Percentiles rank a stretch among this genome's conserved stretches.
Evolutionary conservation across 1,284 basidiomycete species (phyloP).

Genomic region (Thecaphora thlaspeos): DNA sequence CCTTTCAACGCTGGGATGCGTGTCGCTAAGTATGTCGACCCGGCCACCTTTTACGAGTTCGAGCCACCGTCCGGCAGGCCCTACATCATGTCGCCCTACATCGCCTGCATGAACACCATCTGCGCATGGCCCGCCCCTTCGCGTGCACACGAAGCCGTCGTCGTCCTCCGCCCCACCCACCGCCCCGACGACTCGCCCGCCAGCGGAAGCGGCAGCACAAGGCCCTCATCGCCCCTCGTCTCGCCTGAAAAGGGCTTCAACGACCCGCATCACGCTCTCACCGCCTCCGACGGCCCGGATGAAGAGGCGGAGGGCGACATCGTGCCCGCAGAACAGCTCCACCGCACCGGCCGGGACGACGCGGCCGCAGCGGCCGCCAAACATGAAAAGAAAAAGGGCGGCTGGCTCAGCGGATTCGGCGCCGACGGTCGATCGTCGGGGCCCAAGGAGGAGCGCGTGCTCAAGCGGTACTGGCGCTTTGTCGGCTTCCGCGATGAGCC

Average conservation of each 20-base stretch:
- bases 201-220: slow-evolving; percentile 15
- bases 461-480: slow-evolving; percentile 59
- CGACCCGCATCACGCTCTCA: slow-evolving; percentile 18
- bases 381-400: slow-evolving; percentile 35
- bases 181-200: slow-evolving; percentile 7
- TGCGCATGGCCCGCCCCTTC: slow-evolving; percentile 58
- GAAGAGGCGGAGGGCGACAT: slow-evolving; percentile 52
- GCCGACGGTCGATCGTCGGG: slow-evolving; percentile 7
- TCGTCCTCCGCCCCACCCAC: slow-evolving; percentile 51
- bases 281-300: slow-evolving; percentile 22
- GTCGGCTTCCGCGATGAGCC: slow-evolving; percentile 56
- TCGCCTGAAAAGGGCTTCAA: slow-evolving; percentile 31
- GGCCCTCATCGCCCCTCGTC: slow-evolving; percentile 13
- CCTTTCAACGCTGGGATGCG: slow-evolving; percentile 60
- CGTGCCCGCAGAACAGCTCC: slow-evolving; percentile 56
- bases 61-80: slow-evolving; percentile 58
- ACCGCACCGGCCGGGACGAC: slow-evolving; percentile 15
- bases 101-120: slow-evolving; percentile 60
- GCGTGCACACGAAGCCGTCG: slow-evolving; percentile 56
- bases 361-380: slow-evolving; percentile 5
- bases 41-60: slow-evolving; percentile 50
- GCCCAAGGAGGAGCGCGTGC: slow-evolving; percentile 48
- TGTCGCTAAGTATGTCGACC: slow-evolving; percentile 59
- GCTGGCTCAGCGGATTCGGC: slow-evolving; percentile 43
- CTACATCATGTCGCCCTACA: slow-evolving; percentile 60